Evolutionary conservation across 345 rosid species (phyloP), one percentile per base, ranked within the genome.

Genomic region (Abelmoschus esculentus): DNA sequence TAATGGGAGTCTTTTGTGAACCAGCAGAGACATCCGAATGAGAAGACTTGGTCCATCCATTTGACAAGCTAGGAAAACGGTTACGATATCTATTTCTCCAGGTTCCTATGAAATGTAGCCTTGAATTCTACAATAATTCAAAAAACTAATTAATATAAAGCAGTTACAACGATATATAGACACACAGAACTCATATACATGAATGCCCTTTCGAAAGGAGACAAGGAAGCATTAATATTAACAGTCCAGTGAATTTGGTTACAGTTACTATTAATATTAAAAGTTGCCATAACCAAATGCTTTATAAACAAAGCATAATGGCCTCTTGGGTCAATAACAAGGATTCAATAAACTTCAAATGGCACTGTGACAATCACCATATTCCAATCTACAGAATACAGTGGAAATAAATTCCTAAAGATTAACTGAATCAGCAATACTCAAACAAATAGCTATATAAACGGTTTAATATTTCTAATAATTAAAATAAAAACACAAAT

Each of bases 91-190:
- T 79, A 66, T 82, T 86, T 83, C 95, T 91, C 98, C 97, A 93
- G n/a, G 97, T 91, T 70, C 98, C 98, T 11, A 93, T 91, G 80
- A 93, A 93, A 84, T 93, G 98, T 81, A 93, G 82, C 86, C 98
- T 88, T 72, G 98, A 93, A 85, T 78, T 82, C 98, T 92, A 83
- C 73, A 84, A 70, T 65, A 73, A 68, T 70, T 49, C 73, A 72
- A 53, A 46, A 67, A 40, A 56, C 38, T n/a, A 3, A 18, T 62
- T 50, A 69, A 61, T 61, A 66, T 42, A 52, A 29, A 4, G 28
- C 17, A 8, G 3, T 8, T 9, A 34, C 19, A 49, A 29, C 70
- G 8, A 47, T 29, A 66, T 15, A 15, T 15, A 7, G 14, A 49
- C 14, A 28, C 13, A 36, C 31, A 65, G 1, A 65, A 31, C 38